Evolutionary conservation across 495 filamentous ascomycete species (phyloP), one percentile per base, ranked within the genome.

Genomic region (Rusavskia elegans): DNA sequence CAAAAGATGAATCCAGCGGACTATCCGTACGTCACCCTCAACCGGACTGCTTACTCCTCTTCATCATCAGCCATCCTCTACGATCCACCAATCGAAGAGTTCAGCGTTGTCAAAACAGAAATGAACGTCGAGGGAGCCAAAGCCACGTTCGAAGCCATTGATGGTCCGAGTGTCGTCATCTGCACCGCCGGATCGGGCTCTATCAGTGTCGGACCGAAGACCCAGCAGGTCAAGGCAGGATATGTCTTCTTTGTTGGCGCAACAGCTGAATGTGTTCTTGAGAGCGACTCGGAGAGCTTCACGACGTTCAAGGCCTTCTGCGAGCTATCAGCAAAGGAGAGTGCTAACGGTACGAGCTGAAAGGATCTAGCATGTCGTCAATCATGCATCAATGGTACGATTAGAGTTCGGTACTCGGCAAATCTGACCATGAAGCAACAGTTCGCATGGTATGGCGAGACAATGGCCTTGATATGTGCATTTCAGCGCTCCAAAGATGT

Each of bases 31-130:
- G 84, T 74, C 9, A 82, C 82, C 4, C 72, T 95, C 27, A 92
- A 93, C 60, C 78, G 77, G 5, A 61, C 76, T 0, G 89, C 85
- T 0, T 95, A 93, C 66, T 79, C 78, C 27, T 84, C 82, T 11
- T 80, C 68, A 4, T 89, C 84, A 5, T 70, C 73, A 7, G 74
- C 74, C 9, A 66, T 78, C 9, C 75, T 96, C 21, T 98, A 97
- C 60, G 86, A 98, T 53, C 92, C 92, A 5, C 93, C 93, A 0
- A 97, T 97, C 53, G 88, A 96, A 36, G 93, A 98, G 65, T 98
- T 97, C 68, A 82, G 80, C 51, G 93, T 98, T 19, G 78, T 96
- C 32, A 83, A 84, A 64, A 83, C 87, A 8, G 78, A 83, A 17
- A 69, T 97, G 35, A 78, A 78, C 45, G 75, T 75, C 20, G 69